These are phyloP conservation scores for Aspergillus ochraceus DNA, from an alignment of 2,329 filamentous ascomycete species.

Conservation along the genomic window DNA sequence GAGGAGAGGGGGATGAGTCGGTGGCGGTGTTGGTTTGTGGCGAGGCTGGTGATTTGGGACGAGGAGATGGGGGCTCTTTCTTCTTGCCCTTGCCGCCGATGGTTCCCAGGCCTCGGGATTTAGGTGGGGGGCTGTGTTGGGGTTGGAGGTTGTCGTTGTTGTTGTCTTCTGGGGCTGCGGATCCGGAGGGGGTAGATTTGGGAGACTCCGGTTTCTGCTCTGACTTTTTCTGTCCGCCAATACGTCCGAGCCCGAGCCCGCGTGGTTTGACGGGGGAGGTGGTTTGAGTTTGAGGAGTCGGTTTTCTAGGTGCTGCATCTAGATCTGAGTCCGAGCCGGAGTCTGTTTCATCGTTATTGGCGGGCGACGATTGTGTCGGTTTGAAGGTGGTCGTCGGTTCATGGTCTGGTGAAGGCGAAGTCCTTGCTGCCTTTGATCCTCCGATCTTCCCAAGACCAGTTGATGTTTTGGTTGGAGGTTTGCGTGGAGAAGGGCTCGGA, in stretches of 20 bases:
- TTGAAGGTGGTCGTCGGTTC: neutral
- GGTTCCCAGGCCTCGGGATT: constrained; percentile 26
- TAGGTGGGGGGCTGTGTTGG: constrained; percentile 11
- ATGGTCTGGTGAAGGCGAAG: neutral
- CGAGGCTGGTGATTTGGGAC: neutral
- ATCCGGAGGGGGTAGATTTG: neutral
- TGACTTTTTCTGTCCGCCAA: neutral
- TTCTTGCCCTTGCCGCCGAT: constrained; percentile 33
- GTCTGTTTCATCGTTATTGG: constrained; percentile 3
- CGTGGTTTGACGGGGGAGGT: neutral
- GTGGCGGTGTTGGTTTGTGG: neutral
- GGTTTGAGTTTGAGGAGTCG: neutral
- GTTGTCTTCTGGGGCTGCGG: neutral
- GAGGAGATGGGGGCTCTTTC: constrained; percentile 5
- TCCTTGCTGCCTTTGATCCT: constrained; percentile 15
- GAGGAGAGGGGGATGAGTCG: neutral
- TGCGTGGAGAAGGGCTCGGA: constrained; percentile 5
- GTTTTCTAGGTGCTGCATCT: neutral
- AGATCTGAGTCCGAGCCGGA: constrained; percentile 6
- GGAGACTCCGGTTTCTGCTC: neutral
- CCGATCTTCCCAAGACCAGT: constrained; percentile 25
- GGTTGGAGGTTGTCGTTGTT: neutral
- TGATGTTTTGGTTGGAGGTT: constrained; percentile 7
- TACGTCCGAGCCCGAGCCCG: neutral
- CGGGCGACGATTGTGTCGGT: neutral